Percentiles rank a stretch among this genome's conserved stretches.
Evolutionary conservation across 2,329 filamentous ascomycete genomes (phyloP).

Genomic region (Fusarium nodosum): DNA sequence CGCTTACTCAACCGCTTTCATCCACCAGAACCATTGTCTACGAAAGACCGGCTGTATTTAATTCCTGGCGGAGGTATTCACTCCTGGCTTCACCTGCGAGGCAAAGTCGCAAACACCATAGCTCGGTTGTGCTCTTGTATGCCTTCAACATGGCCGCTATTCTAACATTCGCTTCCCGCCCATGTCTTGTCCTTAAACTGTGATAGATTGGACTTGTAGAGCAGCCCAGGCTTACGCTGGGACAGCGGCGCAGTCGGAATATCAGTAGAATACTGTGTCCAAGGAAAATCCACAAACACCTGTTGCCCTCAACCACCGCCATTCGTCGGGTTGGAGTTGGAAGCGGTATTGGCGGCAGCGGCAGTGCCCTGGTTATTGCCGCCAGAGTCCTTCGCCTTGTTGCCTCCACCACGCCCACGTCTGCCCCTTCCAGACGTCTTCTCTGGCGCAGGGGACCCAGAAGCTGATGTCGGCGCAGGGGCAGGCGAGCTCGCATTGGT

Average conservation of each 20-base stretch:
- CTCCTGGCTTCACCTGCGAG: constrained; percentile 3
- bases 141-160: constrained; percentile 14
- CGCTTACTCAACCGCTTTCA: constrained; percentile 10
- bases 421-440: constrained; percentile 52
- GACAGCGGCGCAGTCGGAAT: constrained; percentile 26
- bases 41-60: constrained; percentile 27
- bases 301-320: constrained; percentile 40
- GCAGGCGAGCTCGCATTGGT: constrained; percentile 38
- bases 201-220: constrained; percentile 23
- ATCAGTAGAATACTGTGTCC: constrained; percentile 25
- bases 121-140: constrained; percentile 14
- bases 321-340: constrained; percentile 17
- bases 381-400: constrained; percentile 46
- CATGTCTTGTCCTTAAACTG: constrained; percentile 26
- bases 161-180: not conserved
- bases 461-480: constrained; percentile 30
- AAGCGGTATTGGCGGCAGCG: not conserved
- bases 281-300: constrained; percentile 25
- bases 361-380: constrained; percentile 26
- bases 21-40: constrained; percentile 14
- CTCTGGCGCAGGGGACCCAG: constrained; percentile 44
- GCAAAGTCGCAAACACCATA: constrained; percentile 8
- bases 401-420: constrained; percentile 53
- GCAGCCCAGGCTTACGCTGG: constrained; percentile 7
- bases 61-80: constrained; percentile 19